Evolutionary conservation across 768 basidiomycete genomes (phyloP).

Genomic region (Leccinum broughii): DNA sequence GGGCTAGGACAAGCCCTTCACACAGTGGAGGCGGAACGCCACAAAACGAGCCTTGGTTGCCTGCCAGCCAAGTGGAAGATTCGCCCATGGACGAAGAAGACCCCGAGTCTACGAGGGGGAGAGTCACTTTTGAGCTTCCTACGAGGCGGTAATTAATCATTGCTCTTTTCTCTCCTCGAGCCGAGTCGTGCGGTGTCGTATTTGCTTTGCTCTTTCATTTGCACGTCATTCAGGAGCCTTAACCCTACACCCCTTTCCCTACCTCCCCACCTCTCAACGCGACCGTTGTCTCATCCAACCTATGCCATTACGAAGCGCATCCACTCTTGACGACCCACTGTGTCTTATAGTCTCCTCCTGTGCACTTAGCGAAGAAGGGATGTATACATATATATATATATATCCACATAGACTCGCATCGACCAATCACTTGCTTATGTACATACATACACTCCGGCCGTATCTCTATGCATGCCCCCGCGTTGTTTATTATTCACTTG

Average conservation of each 20-base stretch:
- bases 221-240: background rate
- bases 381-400: background rate
- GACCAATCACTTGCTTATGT: background rate
- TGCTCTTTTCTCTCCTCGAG: background rate
- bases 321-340: background rate
- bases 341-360: background rate
- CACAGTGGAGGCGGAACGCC: constrained; percentile 9
- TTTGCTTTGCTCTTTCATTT: background rate
- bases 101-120: constrained; percentile 15
- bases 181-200: background rate
- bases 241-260: background rate
- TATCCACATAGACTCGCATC: background rate
- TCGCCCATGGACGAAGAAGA: constrained; percentile 14
- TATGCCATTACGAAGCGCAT: background rate
- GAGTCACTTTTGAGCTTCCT: constrained; percentile 24
- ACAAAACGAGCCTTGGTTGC: constrained; percentile 24
- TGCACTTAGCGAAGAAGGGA: background rate
- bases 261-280: background rate
- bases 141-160: constrained; percentile 7
- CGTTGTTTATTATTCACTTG: background rate
- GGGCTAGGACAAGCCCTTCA: constrained; percentile 17
- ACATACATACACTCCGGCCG: background rate
- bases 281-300: background rate
- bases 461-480: background rate
- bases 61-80: constrained; percentile 9